Conservation (phyloP, 1,284 basidiomycete genomes). For the Cryptococcus sp. region DNA sequence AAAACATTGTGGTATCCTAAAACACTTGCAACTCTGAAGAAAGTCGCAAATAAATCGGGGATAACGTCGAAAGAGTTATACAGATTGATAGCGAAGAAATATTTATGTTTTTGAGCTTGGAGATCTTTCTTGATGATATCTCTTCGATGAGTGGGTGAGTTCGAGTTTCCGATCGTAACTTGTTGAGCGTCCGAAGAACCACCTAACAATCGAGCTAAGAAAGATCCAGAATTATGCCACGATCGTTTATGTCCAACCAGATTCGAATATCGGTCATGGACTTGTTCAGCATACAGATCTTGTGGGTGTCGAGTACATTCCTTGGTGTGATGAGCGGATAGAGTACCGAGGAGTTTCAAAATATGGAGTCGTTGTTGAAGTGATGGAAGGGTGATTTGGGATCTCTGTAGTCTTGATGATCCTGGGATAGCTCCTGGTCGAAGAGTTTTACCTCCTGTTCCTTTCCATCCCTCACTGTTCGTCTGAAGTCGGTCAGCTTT, state of each 20-base stretch:
- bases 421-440: conserved; percentile 26
- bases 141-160: conserved; percentile 51
- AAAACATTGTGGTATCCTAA: conserved; percentile 94
- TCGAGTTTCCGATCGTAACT: conserved; percentile 50
- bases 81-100: conserved; percentile 96
- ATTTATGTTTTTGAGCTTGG: conserved; percentile 70
- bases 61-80: conserved; percentile 98
- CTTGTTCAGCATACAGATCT: conserved; percentile 75
- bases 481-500: conserved; percentile 12
- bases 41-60: conserved; percentile 90
- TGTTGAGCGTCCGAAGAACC: conserved; percentile 29
- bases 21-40: conserved; percentile 82
- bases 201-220: conserved; percentile 54
- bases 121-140: conserved; percentile 48
- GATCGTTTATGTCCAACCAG: conserved; percentile 71
- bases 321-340: conserved; percentile 82
- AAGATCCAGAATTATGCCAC: conserved; percentile 54
- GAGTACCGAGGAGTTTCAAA: conserved; percentile 74
- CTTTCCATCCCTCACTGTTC: conserved; percentile 24
- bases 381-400: conserved; percentile 54
- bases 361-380: conserved; percentile 75
- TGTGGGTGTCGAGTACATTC: conserved; percentile 82
- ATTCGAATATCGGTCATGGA: conserved; percentile 71
- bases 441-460: conserved; percentile 20
- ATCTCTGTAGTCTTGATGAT: conserved; percentile 27